Conservation (phyloP, 2,329 filamentous ascomycete genomes). For the Cercospora zeae-maydis region DNA sequence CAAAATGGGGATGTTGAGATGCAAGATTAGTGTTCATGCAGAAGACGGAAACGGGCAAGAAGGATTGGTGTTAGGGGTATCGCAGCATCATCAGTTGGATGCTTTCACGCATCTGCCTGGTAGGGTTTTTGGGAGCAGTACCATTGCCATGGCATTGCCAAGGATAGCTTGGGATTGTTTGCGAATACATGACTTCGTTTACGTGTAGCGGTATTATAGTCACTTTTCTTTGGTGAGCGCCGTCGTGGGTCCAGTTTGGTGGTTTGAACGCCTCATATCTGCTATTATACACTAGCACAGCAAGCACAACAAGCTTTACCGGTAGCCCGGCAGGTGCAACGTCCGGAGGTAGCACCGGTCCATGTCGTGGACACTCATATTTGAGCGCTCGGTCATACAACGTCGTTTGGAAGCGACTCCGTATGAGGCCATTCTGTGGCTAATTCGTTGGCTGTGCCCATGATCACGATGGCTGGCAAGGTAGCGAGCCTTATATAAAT, state of each 20-base stretch:
- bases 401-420: neutral
- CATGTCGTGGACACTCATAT: neutral
- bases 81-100: neutral
- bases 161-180: neutral
- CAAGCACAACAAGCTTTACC: neutral
- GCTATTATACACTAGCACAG: neutral
- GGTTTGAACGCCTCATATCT: neutral
- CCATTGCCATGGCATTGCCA: neutral
- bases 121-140: neutral
- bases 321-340: neutral
- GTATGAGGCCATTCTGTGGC: neutral
- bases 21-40: neutral
- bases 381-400: neutral
- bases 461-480: neutral
- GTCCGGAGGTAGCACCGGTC: neutral
- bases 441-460: neutral
- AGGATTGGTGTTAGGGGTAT: neutral
- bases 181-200: neutral
- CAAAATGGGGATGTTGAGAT: slow-evolving; percentile 9
- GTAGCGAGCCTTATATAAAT: neutral
- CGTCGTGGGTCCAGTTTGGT: neutral
- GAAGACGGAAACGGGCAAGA: no score
- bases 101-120: neutral
- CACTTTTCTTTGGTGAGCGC: no score
- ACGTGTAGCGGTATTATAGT: neutral